Conservation (phyloP, 148 eudicot species). For the Spergularia marina region DNA sequence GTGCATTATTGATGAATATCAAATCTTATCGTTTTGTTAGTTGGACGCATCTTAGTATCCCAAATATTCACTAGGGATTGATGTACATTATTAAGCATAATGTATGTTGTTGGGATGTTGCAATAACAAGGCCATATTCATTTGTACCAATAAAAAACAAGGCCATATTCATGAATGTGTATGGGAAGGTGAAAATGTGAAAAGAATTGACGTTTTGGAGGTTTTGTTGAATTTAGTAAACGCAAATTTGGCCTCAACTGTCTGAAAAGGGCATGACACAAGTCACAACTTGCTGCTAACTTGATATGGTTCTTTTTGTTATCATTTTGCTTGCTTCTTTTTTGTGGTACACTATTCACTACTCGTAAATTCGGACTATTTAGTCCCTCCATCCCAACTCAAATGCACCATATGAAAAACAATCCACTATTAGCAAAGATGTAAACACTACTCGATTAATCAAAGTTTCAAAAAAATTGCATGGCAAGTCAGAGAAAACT, state of each 20-base stretch:
- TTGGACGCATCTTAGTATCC: not conserved
- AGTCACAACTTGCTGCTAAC: conserved; percentile 13
- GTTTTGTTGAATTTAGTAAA: conserved; percentile 14
- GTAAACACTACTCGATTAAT: too few species aligned
- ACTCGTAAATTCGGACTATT: too few species aligned
- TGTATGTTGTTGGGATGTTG: conserved; percentile 22
- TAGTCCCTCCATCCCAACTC: too few species aligned
- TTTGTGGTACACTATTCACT: too few species aligned
- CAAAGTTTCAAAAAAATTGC: too few species aligned
- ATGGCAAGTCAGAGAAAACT: too few species aligned
- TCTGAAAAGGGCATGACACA: conserved; percentile 25
- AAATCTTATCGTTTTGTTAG: conserved; percentile 9
- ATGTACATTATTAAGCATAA: conserved; percentile 6
- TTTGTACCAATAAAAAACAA: not conserved
- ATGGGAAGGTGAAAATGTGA: conserved; percentile 5
- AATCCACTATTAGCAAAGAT: too few species aligned
- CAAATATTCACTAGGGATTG: conserved; percentile 8
- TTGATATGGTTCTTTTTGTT: not conserved
- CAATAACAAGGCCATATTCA: conserved; percentile 20
- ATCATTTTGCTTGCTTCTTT: too few species aligned
- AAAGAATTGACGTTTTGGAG: conserved; percentile 16
- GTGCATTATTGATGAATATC: conserved; percentile 15
- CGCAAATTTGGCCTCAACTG: conserved; percentile 8
- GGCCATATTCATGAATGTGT: conserved; percentile 26
- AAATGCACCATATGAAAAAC: too few species aligned